Conservation (phyloP, 2,329 filamentous ascomycete genomes). For the Monosporascus sp. region DNA sequence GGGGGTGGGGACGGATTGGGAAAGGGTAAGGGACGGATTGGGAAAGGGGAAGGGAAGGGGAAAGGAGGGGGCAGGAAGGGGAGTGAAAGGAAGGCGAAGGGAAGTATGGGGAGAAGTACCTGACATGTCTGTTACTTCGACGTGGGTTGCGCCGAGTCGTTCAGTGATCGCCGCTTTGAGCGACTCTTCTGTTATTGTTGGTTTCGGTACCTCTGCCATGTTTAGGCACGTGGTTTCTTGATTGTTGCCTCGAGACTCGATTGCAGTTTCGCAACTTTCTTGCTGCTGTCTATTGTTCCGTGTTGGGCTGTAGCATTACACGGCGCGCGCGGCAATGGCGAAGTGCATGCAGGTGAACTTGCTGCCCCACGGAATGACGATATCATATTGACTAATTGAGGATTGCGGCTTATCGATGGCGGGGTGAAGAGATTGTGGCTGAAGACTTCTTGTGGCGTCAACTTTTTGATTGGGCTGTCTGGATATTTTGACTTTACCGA, state of each 20-base stretch:
- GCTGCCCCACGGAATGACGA: neutral
- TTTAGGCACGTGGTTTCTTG: too few relatives aligned
- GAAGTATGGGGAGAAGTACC: slow-evolving; percentile 50
- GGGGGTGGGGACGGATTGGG: too few relatives aligned
- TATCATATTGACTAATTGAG: neutral
- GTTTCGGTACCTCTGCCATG: slow-evolving; percentile 41
- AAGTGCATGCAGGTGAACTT: neutral
- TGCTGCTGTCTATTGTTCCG: too few relatives aligned
- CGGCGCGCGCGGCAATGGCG: too few relatives aligned
- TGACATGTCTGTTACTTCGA: slow-evolving; percentile 88
- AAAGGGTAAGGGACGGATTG: neutral
- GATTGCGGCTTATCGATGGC: too few relatives aligned
- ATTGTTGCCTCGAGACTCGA: too few relatives aligned
- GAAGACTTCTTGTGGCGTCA: neutral
- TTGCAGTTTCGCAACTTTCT: too few relatives aligned
- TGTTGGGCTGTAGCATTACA: too few relatives aligned
- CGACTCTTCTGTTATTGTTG: slow-evolving; percentile 66
- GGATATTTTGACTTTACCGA: neutral
- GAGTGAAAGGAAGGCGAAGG: slow-evolving; percentile 5
- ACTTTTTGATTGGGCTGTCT: too few relatives aligned
- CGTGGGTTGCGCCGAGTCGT: slow-evolving; percentile 69
- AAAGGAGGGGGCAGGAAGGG: neutral
- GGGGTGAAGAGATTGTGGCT: neutral
- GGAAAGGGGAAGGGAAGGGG: slow-evolving; percentile 12
- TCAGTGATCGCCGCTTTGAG: slow-evolving; percentile 65